Evolutionary conservation across 2,329 filamentous ascomycete species (phyloP).

Genomic region (Laburnicola sp.): DNA sequence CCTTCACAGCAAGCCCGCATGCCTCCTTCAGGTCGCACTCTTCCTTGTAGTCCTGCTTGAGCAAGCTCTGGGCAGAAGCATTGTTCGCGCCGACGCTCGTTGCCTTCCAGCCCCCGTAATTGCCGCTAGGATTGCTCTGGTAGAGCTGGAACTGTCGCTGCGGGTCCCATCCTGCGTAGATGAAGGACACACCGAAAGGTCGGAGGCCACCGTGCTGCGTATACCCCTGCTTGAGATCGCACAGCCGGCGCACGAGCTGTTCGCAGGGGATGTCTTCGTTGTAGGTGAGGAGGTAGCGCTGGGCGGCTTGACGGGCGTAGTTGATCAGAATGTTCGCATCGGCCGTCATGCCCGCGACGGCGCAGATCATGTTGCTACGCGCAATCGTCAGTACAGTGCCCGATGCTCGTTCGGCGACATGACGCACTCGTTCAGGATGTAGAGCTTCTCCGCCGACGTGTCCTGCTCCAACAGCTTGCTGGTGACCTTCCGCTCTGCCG

Average conservation of each 20-base stretch:
- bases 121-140: constrained; percentile 97
- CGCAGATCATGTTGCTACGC: constrained; percentile 97
- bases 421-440: constrained; percentile 93
- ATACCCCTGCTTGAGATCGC: constrained; percentile 98
- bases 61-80: constrained; percentile 89
- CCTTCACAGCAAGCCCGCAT: constrained; percentile 96
- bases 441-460: constrained; percentile 99
- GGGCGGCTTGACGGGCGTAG: constrained; percentile 94
- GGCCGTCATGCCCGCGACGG: constrained; percentile 97
- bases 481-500: constrained; percentile 97
- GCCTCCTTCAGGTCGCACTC: constrained; percentile 95
- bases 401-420: not conserved
- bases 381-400: constrained; percentile 11
- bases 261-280: constrained; percentile 99
- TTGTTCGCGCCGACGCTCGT: constrained; percentile 98
- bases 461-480: constrained; percentile 99
- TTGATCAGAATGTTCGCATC: constrained; percentile 99
- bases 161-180: constrained; percentile 97
- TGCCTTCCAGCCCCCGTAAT: constrained; percentile 99
- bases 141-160: constrained; percentile 98
- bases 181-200: constrained; percentile 98
- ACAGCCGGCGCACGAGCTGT: constrained; percentile 93
- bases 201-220: constrained; percentile 98
- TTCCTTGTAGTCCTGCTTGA: constrained; percentile 99
- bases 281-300: constrained; percentile 97